Evolutionary conservation across 202 grass and related monocot genomes (phyloP), one percentile per base, ranked within the genome.

Genomic region (Saccharum hybrid): DNA sequence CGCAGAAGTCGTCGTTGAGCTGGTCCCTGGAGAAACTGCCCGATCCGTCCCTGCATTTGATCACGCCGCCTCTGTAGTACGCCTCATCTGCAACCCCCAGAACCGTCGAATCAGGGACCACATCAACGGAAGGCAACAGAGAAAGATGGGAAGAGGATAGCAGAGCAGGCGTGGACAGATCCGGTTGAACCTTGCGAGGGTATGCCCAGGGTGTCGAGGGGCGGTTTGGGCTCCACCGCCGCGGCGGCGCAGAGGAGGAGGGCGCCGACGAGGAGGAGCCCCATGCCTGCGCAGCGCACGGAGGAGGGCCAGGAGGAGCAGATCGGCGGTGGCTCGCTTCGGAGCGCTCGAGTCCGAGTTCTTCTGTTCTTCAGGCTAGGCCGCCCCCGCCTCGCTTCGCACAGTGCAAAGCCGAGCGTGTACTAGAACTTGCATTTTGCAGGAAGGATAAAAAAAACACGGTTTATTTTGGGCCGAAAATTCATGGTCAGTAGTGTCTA

Each of bases 1-100:
- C 96, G 59, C 96, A 96, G 82, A 92, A 99, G 56, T 99, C 96
- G 70, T 98, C 96, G 72, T 98, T 98, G 45, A 98, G 93, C 71
- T 92, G 84, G 59, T 90, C 89, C 67, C 87, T 88, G 74, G 81
- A 94, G 83, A 98, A 98, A 68, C 48, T 94, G 45, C 87, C 90
- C 36, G 93, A 98, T 89, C 96, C 91, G 54, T 96, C 86, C 89
- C 90, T 96, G 81, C 96, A 98, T 83, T 91, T 96, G 77, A 98
- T 94, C 83, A 98, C 81, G 34, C 84, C 67, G 49, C 89, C 87
- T 66, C 66, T 92, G 66, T 90, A 98, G 88, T 94, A 96, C 49
- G 87, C 84, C 91, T 85, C 87, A 84, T 98, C 96, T 98, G 81
- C 85, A 49, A 42, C 31, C 68, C 41, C 76, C 76, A 83, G 48